Base-by-base conservation (phyloP, 352 stramenopile genomes). In the Phytophthora pistaciae region DNA sequence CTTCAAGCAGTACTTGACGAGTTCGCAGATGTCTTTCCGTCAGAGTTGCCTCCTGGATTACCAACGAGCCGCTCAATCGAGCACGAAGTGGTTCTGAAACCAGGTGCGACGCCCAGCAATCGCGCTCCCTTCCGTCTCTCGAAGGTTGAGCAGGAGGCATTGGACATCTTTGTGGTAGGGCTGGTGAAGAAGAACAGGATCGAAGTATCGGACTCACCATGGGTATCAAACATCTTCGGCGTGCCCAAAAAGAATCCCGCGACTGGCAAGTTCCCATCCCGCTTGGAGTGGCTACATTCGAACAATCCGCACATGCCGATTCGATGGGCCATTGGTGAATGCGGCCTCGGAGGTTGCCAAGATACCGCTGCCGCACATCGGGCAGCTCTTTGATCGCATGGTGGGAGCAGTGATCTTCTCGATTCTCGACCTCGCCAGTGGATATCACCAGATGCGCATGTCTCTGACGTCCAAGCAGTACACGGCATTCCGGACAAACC, bases 21-120 rank as follows among this genome's bases (percentile, higher is more conserved):
- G 6, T 52, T 52, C n/a, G 44, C 9, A 21, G 44, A 52, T 52
- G 44, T 52, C 44, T 52, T 52, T 23, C 44, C 44, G 8, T 13
- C 18, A n/a, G 44, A 52, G 44, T 18, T 52, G 44, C 44, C 44
- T 2, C 44, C 44, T 23, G 44, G 16, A 4, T 52, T 52, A 21
- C 44, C 44, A 52, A 8, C 44, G 3, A 52, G 18, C 18, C 44
- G 44, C 13, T 52, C 44, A 23, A 52, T 52, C 18, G 16, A 52
- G 44, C 44, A 52, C 44, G 44, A 52, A n/a, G 44, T 52, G 44
- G 18, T 52, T 18, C 27, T 52, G 44, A 52, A 52, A 21, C 18
- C 44, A 52, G 44, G 44, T 6, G 44, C 44, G 44, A 52, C 2
- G n/a, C 52, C 52, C 5, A 58, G 27, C 52, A 58, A 58, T 16